These are phyloP conservation scores for Gloeostereum incarnatum DNA, from an alignment of 768 basidiomycete genomes.

Conservation along the genomic window DNA sequence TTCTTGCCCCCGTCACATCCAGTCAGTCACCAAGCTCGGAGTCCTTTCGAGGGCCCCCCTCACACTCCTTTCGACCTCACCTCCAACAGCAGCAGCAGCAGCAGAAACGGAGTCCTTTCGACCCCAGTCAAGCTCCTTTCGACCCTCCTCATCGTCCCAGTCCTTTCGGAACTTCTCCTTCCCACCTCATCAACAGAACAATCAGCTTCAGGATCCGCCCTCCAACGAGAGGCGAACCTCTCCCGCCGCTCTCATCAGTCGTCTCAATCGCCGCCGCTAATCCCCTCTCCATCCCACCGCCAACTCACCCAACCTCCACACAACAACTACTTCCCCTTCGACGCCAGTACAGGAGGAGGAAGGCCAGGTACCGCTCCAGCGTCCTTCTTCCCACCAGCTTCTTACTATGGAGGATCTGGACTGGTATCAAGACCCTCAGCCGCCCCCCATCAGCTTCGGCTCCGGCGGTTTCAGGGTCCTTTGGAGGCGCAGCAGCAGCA, in stretches of 20 bases:
- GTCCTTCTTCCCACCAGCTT: slow-evolving; percentile 30
- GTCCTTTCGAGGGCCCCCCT: slow-evolving; percentile 4
- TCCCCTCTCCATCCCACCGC: slow-evolving; percentile 33
- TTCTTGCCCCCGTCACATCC: slow-evolving; percentile 52
- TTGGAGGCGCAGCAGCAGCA: slow-evolving; percentile 11
- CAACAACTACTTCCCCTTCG: slow-evolving; percentile 37
- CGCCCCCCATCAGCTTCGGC: neutral
- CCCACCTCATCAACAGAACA: too few relatives aligned
- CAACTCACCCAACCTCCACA: slow-evolving; percentile 26
- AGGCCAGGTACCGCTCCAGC: slow-evolving; percentile 69
- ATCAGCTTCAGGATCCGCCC: slow-evolving; percentile 34
- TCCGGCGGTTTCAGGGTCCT: neutral
- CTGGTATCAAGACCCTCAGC: slow-evolving; percentile 31
- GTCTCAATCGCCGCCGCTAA: slow-evolving; percentile 73
- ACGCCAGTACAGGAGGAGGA: slow-evolving; percentile 50
- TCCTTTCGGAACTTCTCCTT: slow-evolving; percentile 3
- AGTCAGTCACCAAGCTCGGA: slow-evolving; percentile 17
- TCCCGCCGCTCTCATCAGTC: slow-evolving; percentile 71
- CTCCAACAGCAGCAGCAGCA: neutral
- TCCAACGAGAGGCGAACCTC: slow-evolving; percentile 44
- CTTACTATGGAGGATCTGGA: slow-evolving; percentile 42
- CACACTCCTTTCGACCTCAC: slow-evolving; percentile 24
- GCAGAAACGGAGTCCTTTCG: neutral
- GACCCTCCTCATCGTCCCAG: slow-evolving; percentile 5
- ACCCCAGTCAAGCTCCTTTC: neutral